Evolutionary conservation across 2,329 filamentous ascomycete genomes (phyloP).

Genomic region (Cylindrodendrum hubeiense): DNA sequence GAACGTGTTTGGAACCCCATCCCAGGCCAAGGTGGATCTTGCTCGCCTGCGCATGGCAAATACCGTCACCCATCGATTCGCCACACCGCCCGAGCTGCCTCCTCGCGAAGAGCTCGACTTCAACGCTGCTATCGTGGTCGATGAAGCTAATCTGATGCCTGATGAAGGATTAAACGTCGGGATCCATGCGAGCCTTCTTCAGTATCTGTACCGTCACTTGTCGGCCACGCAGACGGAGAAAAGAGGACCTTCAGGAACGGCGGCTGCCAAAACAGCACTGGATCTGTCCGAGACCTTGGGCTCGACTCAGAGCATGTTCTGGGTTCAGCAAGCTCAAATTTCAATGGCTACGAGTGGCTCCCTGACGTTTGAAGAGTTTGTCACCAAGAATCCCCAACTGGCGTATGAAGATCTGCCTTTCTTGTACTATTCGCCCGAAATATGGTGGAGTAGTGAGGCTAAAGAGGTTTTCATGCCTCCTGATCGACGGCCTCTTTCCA

Average conservation of each 20-base stretch:
- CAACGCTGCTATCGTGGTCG: conserved; percentile 32
- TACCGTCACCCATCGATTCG: conserved; percentile 22
- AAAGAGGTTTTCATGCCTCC: conserved; percentile 37
- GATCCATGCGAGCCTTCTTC: conserved; percentile 37
- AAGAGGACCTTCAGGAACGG: conserved; percentile 3
- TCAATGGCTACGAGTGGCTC: conserved; percentile 13
- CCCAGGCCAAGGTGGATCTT: conserved; percentile 26
- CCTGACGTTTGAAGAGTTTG: conserved; percentile 37
- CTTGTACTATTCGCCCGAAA: conserved; percentile 44
- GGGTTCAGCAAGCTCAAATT: conserved; percentile 43
- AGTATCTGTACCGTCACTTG: conserved; percentile 18
- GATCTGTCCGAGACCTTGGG: conserved; percentile 34
- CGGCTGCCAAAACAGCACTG: conserved; percentile 28
- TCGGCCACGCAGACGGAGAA: neutral
- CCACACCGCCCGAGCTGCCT: conserved; percentile 15
- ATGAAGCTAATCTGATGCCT: conserved; percentile 34
- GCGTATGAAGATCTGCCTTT: conserved; percentile 44
- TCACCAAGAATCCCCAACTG: conserved; percentile 32
- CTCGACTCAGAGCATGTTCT: conserved; percentile 44
- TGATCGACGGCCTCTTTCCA: conserved; percentile 37
- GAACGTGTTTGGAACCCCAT: conserved; percentile 38
- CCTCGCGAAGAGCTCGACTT: conserved; percentile 37
- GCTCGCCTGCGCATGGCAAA: conserved; percentile 37
- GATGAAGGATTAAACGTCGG: conserved; percentile 28
- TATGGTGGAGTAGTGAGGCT: conserved; percentile 45